Evolutionary conservation across 257 asterid species (phyloP).

Genomic region (Craterostigma plantagineum): DNA sequence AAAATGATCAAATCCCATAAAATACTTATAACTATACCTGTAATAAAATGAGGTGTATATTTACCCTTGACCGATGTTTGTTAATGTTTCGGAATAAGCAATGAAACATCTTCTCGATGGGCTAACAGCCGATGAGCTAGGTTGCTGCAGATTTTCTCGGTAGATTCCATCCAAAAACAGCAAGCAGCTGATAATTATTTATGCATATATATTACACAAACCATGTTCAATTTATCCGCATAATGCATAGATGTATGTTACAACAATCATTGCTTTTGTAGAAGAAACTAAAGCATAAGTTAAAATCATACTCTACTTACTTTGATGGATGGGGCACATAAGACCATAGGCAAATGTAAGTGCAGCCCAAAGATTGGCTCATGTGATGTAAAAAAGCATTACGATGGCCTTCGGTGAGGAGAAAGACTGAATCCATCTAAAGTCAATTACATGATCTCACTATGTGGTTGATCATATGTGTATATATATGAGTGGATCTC

Average conservation of each 20-base stretch:
- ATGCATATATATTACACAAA: background rate
- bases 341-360: constrained; percentile 62
- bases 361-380: constrained; percentile 29
- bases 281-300: background rate
- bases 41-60: background rate
- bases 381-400: constrained; percentile 27
- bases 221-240: background rate
- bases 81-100: constrained; percentile 22
- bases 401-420: constrained; percentile 13
- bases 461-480: no score
- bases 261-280: background rate
- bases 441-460: no score
- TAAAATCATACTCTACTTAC: constrained; percentile 14
- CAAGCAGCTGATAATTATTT: constrained; percentile 23
- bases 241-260: background rate
- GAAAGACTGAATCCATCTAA: background rate
- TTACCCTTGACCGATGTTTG: constrained; percentile 20
- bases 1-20: background rate
- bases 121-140: no score
- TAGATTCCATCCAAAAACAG: constrained; percentile 28
- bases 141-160: constrained; percentile 15
- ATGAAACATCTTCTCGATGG: constrained; percentile 32
- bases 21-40: background rate
- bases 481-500: no score
- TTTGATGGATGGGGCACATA: constrained; percentile 30